phyloP scores from a whole-genome alignment of 1,284 basidiomycete species.

The Megacollybia platyphylla region DNA sequence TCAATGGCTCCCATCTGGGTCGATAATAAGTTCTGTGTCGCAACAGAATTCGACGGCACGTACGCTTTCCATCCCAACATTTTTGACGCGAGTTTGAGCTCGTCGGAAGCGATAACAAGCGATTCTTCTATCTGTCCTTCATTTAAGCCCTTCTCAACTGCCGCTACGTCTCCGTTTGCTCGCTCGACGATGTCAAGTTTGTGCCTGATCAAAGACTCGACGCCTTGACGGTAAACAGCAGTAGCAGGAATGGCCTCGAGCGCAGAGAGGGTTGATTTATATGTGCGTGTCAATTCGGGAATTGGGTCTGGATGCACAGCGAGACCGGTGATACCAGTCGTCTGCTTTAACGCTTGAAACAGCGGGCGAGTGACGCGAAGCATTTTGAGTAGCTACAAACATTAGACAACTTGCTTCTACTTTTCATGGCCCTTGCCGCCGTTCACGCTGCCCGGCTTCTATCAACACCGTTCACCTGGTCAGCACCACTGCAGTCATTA shows the following conservation, averaged over 20 bases:
- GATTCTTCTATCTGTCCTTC: slow-evolving; percentile 80
- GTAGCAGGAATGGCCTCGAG: slow-evolving; percentile 65
- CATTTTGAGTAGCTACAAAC: slow-evolving; percentile 31
- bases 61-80: slow-evolving; percentile 96
- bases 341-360: slow-evolving; percentile 54
- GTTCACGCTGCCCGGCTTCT: slow-evolving; percentile 20
- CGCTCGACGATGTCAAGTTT: slow-evolving; percentile 67
- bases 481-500: slow-evolving; percentile 46
- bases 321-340: slow-evolving; percentile 74
- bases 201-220: slow-evolving; percentile 77
- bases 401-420: slow-evolving; percentile 2
- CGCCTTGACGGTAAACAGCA: slow-evolving; percentile 86
- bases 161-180: slow-evolving; percentile 51
- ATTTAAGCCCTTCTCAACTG: slow-evolving; percentile 62
- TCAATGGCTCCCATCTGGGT: slow-evolving; percentile 76
- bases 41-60: slow-evolving; percentile 21
- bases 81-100: slow-evolving; percentile 67
- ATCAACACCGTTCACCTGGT: slow-evolving; percentile 19
- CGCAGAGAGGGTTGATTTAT: slow-evolving; percentile 67
- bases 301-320: slow-evolving; percentile 70
- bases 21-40: background rate
- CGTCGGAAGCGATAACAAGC: slow-evolving; percentile 74
- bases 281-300: slow-evolving; percentile 64
- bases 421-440: slow-evolving; percentile 27
- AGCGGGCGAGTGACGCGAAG: slow-evolving; percentile 70